These are phyloP conservation scores for Kluyveromyces lactis DNA, from an alignment of 805 yeast species.

Conservation along the genomic window DNA sequence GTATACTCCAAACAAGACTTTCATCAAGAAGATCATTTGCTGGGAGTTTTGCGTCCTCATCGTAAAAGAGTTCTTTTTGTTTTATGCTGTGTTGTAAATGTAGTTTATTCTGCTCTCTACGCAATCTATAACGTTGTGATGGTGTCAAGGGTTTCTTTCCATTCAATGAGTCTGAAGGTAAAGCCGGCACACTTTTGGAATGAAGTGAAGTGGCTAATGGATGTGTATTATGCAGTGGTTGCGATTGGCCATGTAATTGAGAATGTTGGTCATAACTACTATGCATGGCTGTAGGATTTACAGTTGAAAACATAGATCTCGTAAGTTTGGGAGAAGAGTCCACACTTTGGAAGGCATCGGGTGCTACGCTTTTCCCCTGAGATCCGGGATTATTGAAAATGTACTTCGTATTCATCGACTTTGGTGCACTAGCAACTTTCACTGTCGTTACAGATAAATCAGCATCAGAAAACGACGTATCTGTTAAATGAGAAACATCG, in stretches of 20 bases:
- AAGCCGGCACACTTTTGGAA: slow-evolving; percentile 9
- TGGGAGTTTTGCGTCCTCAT: slow-evolving; percentile 23
- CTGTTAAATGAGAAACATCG: slow-evolving; percentile 7
- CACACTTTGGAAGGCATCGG: background rate
- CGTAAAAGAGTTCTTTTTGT: slow-evolving; percentile 33
- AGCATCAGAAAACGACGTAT: slow-evolving; percentile 5
- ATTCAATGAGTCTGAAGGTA: slow-evolving; percentile 6
- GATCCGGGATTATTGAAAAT: slow-evolving; percentile 7
- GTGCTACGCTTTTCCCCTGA: slow-evolving; percentile 8
- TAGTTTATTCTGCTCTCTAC: slow-evolving; percentile 31
- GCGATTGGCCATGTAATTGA: background rate
- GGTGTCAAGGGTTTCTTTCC: slow-evolving; percentile 29
- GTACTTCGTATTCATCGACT: slow-evolving; percentile 5
- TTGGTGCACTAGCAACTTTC: background rate
- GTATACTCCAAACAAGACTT: slow-evolving; percentile 43
- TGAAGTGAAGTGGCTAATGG: background rate
- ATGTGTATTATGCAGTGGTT: background rate
- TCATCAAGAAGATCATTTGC: slow-evolving; percentile 31
- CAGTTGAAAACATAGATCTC: background rate
- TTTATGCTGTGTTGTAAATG: slow-evolving; percentile 27
- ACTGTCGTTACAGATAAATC: slow-evolving; percentile 6
- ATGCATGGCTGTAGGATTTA: no score
- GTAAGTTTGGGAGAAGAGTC: background rate
- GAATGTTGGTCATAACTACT: background rate
- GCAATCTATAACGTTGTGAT: slow-evolving; percentile 34